Conservation (phyloP, 2,329 filamentous ascomycete genomes). For the Fusarium oligoseptatum region DNA sequence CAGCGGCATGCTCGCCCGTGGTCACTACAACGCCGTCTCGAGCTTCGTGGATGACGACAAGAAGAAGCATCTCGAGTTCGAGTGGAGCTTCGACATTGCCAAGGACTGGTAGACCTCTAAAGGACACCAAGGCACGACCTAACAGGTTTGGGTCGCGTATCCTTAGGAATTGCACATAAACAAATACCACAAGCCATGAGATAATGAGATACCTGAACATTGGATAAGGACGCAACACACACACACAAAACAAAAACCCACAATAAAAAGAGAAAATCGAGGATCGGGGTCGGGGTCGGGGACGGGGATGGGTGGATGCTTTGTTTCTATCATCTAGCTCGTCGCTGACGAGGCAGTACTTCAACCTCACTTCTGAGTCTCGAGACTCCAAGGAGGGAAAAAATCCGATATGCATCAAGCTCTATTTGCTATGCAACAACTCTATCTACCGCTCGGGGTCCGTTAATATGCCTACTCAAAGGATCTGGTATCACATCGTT, state of each 20-base stretch:
- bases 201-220: conserved; percentile 48
- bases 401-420: conserved; percentile 42
- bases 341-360: conserved; percentile 25
- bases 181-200: conserved; percentile 44
- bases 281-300: conserved; percentile 31
- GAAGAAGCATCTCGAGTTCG: conserved; percentile 88
- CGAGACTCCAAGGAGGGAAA: conserved; percentile 17
- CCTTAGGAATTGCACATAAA: conserved; percentile 19
- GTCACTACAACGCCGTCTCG: conserved; percentile 89
- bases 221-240: conserved; percentile 29
- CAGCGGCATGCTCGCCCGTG: conserved; percentile 88
- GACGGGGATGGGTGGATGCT: conserved; percentile 37
- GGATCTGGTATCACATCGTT: conserved; percentile 46
- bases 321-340: conserved; percentile 38
- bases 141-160: conserved; percentile 18
- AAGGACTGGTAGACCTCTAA: conserved; percentile 84
- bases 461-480: conserved; percentile 32
- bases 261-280: conserved; percentile 30
- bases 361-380: conserved; percentile 32
- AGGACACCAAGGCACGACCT: conserved; percentile 8
- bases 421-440: conserved; percentile 45
- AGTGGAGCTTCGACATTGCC: conserved; percentile 96
- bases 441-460: conserved; percentile 29
- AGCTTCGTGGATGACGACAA: conserved; percentile 97
- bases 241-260: conserved; percentile 20